Base-by-base conservation (phyloP, 176 grass and related monocot species). In the Zizania latifolia region DNA sequence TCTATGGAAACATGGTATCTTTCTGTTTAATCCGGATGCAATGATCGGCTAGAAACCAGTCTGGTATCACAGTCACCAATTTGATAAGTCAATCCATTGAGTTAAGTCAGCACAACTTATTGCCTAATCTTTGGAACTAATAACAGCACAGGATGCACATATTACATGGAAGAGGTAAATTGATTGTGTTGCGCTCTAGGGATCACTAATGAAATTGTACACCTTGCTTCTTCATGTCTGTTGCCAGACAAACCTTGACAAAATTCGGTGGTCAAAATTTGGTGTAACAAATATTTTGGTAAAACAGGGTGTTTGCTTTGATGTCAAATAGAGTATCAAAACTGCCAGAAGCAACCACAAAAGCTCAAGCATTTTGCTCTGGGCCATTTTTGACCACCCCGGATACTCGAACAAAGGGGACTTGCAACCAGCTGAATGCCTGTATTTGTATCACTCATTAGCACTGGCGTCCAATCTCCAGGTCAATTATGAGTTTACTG, bases 401-500 rank as follows among this genome's bases (percentile, higher is more conserved):
- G 22, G 22, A n/a, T 15, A 14, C 15, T 73, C 22, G 33, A 48
- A 70, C n/a, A n/a, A 12, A 58, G 29, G 30, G 44, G 71, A 23
- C 15, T 24, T 62, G 55, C 26, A 12, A 0, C 16, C 6, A 64
- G 28, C 44, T 24, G 12, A 23, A 7, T 27, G 38, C 15, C 13
- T 33, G 50, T 59, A 38, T 14, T 30, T 44, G 32, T 39, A 59
- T 29, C 27, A 46, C 9, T 51, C 28, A 13, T 51, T 17, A 70
- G 31, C 33, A 70, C 16, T 53, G 7, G 5, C 8, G n/a, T 53
- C 48, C 48, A 22, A 19, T 55, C 21, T 70, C 34, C 19, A 45
- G 44, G 32, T 68, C 3, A 68, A 27, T 56, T 85, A 69, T 51
- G 58, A 69, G 54, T 91, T 89, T 55, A 74, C 81, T 27, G 81